Percentiles rank a stretch among this genome's conserved stretches.
Conservation (phyloP, 352 stramenopile species). For the Pythium myriotylum region DNA sequence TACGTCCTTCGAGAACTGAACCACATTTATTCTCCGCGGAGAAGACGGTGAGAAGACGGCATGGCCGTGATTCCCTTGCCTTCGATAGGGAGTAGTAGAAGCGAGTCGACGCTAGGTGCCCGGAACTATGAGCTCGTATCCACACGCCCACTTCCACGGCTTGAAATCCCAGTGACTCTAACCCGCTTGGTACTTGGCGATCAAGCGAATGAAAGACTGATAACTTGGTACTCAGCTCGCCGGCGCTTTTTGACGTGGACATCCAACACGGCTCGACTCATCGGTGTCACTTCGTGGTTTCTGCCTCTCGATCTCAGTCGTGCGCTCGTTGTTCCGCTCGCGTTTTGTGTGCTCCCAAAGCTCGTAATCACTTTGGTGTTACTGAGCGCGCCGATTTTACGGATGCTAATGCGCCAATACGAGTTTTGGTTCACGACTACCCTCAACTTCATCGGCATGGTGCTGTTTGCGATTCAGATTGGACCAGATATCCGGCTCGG, state of each 20-base stretch:
- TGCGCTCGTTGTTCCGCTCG: constrained; percentile 3
- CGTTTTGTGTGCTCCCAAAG: constrained; percentile 10
- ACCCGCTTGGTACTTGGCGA: constrained; percentile 8
- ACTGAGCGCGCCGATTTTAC: constrained; percentile 19
- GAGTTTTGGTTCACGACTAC: constrained; percentile 26
- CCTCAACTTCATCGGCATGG: constrained; percentile 20
- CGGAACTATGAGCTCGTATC: constrained; percentile 19
- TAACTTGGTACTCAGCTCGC: constrained; percentile 3
- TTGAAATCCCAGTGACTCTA: constrained; percentile 21
- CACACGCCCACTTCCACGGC: constrained; percentile 5
- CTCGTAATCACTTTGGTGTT: constrained; percentile 9
- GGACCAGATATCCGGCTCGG: constrained; percentile 12
- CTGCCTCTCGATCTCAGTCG: constrained; percentile 2
- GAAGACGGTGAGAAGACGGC: too few species aligned
- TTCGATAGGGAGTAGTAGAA: not conserved
- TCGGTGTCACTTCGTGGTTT: constrained; percentile 23
- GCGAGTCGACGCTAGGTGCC: constrained; percentile 1
- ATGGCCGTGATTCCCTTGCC: constrained; percentile 3
- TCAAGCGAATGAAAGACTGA: constrained; percentile 3
- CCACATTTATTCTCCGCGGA: too few species aligned
- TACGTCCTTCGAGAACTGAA: too few species aligned
- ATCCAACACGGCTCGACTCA: constrained; percentile 9
- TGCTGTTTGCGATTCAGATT: constrained; percentile 17
- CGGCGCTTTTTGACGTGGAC: constrained; percentile 9
- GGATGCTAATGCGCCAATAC: constrained; percentile 23